These are phyloP conservation scores for Vitis amurensis DNA, from an alignment of 164 flowering plant genomes.

Conservation along the genomic window DNA sequence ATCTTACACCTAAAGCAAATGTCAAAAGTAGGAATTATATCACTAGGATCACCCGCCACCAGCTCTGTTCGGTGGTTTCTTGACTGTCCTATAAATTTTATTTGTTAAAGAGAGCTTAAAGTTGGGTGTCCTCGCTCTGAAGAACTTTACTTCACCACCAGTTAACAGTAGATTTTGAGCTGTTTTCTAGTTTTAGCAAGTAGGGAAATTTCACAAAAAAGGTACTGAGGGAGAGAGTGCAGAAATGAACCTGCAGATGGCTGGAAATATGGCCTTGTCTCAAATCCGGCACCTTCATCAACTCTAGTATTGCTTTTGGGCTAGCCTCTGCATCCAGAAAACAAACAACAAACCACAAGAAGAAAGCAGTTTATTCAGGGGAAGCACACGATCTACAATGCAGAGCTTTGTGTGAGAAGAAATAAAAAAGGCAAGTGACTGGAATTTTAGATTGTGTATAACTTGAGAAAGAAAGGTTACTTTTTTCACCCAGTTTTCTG, in stretches of 20 bases:
- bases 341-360: not conserved
- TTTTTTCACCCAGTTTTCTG: conserved; percentile 5
- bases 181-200: not conserved
- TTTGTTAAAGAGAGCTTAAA: too few species aligned
- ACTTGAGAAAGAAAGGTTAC: conserved; percentile 1
- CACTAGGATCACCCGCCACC: too few species aligned
- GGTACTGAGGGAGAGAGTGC: too few species aligned
- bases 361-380: not conserved
- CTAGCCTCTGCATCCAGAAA: conserved; percentile 18
- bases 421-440: not conserved
- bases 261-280: conserved; percentile 20
- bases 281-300: conserved; percentile 21
- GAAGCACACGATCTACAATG: not conserved
- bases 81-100: too few species aligned
- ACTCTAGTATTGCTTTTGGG: conserved; percentile 16
- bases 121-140: too few species aligned
- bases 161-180: not conserved
- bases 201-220: not conserved
- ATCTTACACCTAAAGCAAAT: not conserved
- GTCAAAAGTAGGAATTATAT: not conserved
- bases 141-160: too few species aligned
- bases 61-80: too few species aligned
- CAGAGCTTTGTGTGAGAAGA: not conserved
- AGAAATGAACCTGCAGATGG: conserved; percentile 24
- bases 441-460: not conserved